A percentile compares a stretch with the other conserved stretches of the same genome.
Evolutionary conservation across 768 basidiomycete genomes (phyloP).

Genomic region (Paxillus involutus): DNA sequence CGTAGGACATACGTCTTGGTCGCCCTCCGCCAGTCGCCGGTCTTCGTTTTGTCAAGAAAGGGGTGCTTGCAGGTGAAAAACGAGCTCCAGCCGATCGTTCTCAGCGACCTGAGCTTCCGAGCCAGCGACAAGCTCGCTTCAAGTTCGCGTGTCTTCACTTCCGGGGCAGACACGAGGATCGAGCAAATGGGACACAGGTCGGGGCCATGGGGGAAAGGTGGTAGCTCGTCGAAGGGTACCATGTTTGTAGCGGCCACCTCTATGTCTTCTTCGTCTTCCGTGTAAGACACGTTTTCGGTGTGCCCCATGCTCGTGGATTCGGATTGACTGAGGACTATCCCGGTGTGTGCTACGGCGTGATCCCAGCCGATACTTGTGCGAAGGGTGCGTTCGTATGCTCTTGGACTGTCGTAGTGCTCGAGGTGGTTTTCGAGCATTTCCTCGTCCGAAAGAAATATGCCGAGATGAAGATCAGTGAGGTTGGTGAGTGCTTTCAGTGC

Average conservation of each 20-base stretch:
- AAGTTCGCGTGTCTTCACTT: conserved; percentile 45
- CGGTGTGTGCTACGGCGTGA: not conserved
- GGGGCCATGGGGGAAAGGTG: conserved; percentile 31
- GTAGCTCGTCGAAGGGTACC: conserved; percentile 9
- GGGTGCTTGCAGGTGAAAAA: conserved; percentile 34
- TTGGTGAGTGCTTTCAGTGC: conserved; percentile 46
- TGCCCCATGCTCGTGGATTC: conserved; percentile 9
- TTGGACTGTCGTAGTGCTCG: conserved; percentile 27
- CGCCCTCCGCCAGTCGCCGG: conserved; percentile 24
- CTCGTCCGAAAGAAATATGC: conserved; percentile 61
- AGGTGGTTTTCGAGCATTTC: conserved; percentile 47
- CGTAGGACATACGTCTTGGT: conserved; percentile 45
- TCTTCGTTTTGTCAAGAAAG: conserved; percentile 14
- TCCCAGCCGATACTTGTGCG: conserved; percentile 11
- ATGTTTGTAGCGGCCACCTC: not conserved
- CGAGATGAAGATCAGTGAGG: conserved; percentile 54
- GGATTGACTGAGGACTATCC: conserved; percentile 23
- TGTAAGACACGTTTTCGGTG: conserved; percentile 22
- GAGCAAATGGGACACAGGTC: conserved; percentile 39
- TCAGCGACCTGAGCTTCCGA: conserved; percentile 41
- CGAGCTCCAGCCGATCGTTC: conserved; percentile 53
- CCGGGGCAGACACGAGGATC: conserved; percentile 19
- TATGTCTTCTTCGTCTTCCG: conserved; percentile 14
- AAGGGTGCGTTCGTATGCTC: conserved; percentile 17
- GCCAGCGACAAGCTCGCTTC: conserved; percentile 47